Evolutionary conservation across 257 asterid species (phyloP).

Genomic region (Rauvolfia tetraphylla): DNA sequence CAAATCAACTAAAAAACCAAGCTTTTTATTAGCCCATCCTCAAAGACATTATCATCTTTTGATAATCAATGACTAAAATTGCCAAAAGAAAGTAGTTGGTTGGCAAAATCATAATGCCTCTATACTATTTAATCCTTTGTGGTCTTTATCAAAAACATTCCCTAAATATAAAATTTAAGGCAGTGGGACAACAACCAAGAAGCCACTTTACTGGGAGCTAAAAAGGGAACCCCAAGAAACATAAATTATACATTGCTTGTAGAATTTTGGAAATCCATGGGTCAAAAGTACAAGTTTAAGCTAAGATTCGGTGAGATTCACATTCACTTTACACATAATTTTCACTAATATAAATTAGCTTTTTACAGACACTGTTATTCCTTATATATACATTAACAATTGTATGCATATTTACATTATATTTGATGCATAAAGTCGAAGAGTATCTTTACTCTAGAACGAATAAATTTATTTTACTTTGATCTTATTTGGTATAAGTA

Average conservation of each 20-base stretch:
- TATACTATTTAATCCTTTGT: conserved; percentile 7
- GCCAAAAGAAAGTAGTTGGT: not conserved
- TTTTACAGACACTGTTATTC: not conserved
- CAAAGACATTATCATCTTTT: not conserved
- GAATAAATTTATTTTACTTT: no score
- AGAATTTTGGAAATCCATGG: conserved; percentile 27
- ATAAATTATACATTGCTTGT: conserved; percentile 9
- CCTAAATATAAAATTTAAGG: conserved; percentile 12
- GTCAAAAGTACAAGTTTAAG: conserved; percentile 44
- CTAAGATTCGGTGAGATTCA: conserved; percentile 27
- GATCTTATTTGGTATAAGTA: no score
- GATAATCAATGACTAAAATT: not conserved
- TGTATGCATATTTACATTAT: no score
- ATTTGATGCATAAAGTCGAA: no score
- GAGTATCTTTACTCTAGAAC: no score
- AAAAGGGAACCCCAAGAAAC: conserved; percentile 24
- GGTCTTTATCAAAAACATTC: conserved; percentile 19
- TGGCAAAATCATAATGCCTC: conserved; percentile 7
- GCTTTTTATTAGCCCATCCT: not conserved
- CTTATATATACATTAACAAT: no score
- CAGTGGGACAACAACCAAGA: conserved; percentile 35
- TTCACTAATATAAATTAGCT: conserved; percentile 11
- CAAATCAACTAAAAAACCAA: not conserved
- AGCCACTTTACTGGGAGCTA: conserved; percentile 30
- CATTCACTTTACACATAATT: conserved; percentile 15